Evolutionary conservation across 2,329 filamentous ascomycete species (phyloP).

Genomic region (Macrophomina phaseolina): DNA sequence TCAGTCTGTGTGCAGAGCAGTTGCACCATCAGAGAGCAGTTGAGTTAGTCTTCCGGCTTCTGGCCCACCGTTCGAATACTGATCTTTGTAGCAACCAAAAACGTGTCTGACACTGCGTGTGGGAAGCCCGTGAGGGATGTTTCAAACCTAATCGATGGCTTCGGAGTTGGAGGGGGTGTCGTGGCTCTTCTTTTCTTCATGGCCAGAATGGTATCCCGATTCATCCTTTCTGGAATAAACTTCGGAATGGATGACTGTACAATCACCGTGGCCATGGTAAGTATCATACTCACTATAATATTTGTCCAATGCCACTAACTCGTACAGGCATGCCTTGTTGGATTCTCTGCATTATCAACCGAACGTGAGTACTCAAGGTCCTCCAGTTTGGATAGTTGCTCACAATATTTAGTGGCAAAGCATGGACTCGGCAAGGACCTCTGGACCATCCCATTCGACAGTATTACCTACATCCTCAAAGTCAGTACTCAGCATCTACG

Average conservation of each 20-base stretch:
- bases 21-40: conserved; percentile 36
- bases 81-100: conserved; percentile 43
- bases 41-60: conserved; percentile 33
- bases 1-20: conserved; percentile 33
- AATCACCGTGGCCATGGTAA: conserved; percentile 48
- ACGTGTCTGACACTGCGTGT: conserved; percentile 44
- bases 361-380: conserved; percentile 25
- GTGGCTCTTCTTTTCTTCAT: conserved; percentile 42
- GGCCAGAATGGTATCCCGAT: conserved; percentile 43
- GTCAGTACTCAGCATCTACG: conserved; percentile 23
- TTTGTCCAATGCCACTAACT: conserved; percentile 21
- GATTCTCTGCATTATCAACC: conserved; percentile 33
- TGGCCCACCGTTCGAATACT: background rate
- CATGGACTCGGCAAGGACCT: conserved; percentile 58
- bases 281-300: background rate
- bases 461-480: conserved; percentile 53
- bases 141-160: conserved; percentile 40
- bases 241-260: conserved; percentile 49
- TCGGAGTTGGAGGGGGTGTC: conserved; percentile 41
- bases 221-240: conserved; percentile 41
- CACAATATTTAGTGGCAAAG: conserved; percentile 30
- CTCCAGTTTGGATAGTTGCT: conserved; percentile 23
- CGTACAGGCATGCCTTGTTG: conserved; percentile 31
- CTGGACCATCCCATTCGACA: conserved; percentile 52
- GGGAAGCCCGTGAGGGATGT: conserved; percentile 43